phyloP scores from a whole-genome alignment of 306 rosid genomes.

The Argentina anserina region DNA sequence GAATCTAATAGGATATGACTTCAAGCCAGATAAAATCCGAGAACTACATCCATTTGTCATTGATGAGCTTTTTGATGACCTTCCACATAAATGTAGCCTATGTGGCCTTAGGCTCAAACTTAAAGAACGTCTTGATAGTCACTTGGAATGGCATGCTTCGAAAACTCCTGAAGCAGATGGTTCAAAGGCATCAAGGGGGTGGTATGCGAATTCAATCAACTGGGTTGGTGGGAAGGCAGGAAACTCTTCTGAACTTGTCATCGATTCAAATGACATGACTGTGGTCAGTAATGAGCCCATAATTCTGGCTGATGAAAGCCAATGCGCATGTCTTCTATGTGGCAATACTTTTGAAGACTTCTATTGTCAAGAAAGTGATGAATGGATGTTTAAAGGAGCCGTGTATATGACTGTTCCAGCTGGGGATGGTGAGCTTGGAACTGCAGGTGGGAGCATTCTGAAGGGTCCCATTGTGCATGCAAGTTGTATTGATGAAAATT shows the following conservation, averaged over 20 bases:
- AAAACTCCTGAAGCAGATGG: constrained; percentile 40
- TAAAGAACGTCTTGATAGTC: constrained; percentile 57
- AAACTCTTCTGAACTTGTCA: constrained; percentile 29
- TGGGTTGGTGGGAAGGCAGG: constrained; percentile 57
- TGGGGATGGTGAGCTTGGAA: constrained; percentile 33
- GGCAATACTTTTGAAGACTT: constrained; percentile 84
- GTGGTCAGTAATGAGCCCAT: constrained; percentile 37
- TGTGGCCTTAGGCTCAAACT: constrained; percentile 57
- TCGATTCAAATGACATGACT: constrained; percentile 28
- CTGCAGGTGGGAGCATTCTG: constrained; percentile 15
- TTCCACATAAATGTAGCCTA: constrained; percentile 50
- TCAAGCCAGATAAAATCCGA: constrained; percentile 62
- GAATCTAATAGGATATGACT: constrained; percentile 62
- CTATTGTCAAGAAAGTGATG: constrained; percentile 52
- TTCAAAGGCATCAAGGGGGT: constrained; percentile 49
- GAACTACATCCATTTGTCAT: constrained; percentile 64
- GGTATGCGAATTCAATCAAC: constrained; percentile 54
- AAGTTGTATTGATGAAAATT: constrained; percentile 54
- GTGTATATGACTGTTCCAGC: constrained; percentile 37
- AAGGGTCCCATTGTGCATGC: constrained; percentile 77
- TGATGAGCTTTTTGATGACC: constrained; percentile 49
- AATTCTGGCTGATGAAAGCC: constrained; percentile 73
- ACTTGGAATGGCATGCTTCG: constrained; percentile 64
- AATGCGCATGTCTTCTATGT: constrained; percentile 68
- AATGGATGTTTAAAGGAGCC: constrained; percentile 91